phyloP scores from a whole-genome alignment of 768 basidiomycete species.

The Tulasnella sp. region DNA sequence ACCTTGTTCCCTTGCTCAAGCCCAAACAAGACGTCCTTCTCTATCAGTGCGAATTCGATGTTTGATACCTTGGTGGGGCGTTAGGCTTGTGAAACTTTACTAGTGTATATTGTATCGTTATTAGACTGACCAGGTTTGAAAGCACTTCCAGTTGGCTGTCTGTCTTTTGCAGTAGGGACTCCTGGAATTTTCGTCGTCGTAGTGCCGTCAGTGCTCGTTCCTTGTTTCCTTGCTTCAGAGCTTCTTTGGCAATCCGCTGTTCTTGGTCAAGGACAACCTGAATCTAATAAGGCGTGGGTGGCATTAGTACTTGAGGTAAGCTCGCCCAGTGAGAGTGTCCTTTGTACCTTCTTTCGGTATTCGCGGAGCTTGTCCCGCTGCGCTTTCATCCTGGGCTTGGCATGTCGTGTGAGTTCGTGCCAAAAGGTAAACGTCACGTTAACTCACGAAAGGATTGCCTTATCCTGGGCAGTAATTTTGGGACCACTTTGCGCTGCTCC shows the following conservation, averaged over 20 bases:
- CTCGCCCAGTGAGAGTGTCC: neutral
- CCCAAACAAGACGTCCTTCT: slow-evolving; percentile 88
- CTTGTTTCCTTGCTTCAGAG: slow-evolving; percentile 76
- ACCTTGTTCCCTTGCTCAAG: slow-evolving; percentile 91
- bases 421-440: neutral
- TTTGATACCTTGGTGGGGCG: slow-evolving; percentile 67
- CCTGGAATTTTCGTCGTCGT: slow-evolving; percentile 90
- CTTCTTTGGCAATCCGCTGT: slow-evolving; percentile 79
- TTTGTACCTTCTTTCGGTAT: slow-evolving; percentile 82
- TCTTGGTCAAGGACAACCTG: slow-evolving; percentile 83
- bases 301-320: neutral
- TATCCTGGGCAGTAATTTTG: slow-evolving; percentile 89
- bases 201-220: slow-evolving; percentile 83
- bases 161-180: slow-evolving; percentile 78
- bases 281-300: slow-evolving; percentile 49
- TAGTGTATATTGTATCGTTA: neutral
- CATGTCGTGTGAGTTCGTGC: neutral
- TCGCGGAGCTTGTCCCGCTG: slow-evolving; percentile 94
- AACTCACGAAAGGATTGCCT: slow-evolving; percentile 85
- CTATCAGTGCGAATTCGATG: slow-evolving; percentile 93
- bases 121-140: slow-evolving; percentile 70
- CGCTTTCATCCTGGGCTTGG: slow-evolving; percentile 69
- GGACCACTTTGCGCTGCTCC: slow-evolving; percentile 42
- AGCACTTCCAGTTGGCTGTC: slow-evolving; percentile 84
- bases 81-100: neutral